Conservation (phyloP, 805 yeast genomes). For the Zygoascus bituminiphila region DNA sequence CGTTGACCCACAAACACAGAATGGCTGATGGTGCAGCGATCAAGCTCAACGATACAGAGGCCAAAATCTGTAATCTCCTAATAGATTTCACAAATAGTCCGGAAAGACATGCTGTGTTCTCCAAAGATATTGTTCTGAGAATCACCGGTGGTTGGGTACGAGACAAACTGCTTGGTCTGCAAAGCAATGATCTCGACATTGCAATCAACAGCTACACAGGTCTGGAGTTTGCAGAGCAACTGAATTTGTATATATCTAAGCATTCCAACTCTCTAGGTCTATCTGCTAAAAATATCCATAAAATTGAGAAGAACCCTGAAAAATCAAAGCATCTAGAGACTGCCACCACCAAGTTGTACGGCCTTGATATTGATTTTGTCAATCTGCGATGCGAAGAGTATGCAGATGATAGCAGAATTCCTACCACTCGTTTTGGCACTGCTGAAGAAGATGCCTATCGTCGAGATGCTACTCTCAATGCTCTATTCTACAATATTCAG, state of each 20-base stretch:
- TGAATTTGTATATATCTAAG: conserved; percentile 41
- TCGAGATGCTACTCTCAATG: conserved; percentile 92
- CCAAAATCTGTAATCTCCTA: conserved; percentile 24
- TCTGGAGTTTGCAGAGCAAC: conserved; percentile 65
- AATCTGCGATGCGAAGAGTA: conserved; percentile 84
- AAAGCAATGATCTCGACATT: conserved; percentile 82
- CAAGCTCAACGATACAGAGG: conserved; percentile 25
- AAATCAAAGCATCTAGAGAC: conserved; percentile 95
- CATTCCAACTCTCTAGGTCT: conserved; percentile 26
- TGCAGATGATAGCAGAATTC: conserved; percentile 78
- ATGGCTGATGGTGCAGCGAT: not conserved
- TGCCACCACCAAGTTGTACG: conserved; percentile 81
- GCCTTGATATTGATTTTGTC: conserved; percentile 86
- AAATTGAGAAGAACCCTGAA: conserved; percentile 86
- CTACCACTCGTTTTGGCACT: conserved; percentile 74
- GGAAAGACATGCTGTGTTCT: conserved; percentile 15
- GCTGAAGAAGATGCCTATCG: conserved; percentile 86
- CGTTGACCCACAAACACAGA: not conserved
- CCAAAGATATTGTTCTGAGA: conserved; percentile 44
- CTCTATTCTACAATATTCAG: conserved; percentile 77
- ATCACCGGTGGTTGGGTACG: conserved; percentile 99
- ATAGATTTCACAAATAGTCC: conserved; percentile 25
- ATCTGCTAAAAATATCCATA: conserved; percentile 44
- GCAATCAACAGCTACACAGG: conserved; percentile 84
- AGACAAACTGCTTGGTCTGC: conserved; percentile 76